Percentiles rank a stretch among this genome's conserved stretches.
These are phyloP conservation scores for Sphagnurus paluster DNA, from an alignment of 1,284 basidiomycete genomes.

Conservation along the genomic window DNA sequence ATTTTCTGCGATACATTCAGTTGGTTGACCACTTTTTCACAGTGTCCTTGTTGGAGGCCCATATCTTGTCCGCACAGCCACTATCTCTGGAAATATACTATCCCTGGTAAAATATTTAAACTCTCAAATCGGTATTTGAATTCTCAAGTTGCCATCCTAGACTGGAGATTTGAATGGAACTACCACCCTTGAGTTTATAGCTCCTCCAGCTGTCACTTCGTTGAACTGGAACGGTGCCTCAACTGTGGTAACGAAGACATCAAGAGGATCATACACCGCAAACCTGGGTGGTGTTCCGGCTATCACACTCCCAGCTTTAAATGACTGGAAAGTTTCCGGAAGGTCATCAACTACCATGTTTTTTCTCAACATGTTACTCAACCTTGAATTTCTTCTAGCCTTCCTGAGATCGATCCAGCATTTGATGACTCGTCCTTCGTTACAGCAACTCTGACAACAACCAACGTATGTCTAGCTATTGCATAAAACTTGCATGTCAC, in stretches of 20 bases:
- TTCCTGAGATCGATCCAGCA: conserved; percentile 45
- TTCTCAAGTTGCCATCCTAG: conserved; percentile 22
- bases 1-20: neutral
- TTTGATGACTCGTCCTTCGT: conserved; percentile 48
- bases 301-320: conserved; percentile 35
- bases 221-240: conserved; percentile 47
- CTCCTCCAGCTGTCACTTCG: conserved; percentile 34
- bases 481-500: too few species aligned
- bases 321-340: conserved; percentile 48
- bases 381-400: conserved; percentile 26
- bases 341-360: conserved; percentile 27
- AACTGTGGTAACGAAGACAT: conserved; percentile 23
- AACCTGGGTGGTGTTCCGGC: conserved; percentile 20
- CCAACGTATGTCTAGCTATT: conserved; percentile 45
- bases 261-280: conserved; percentile 33
- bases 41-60: conserved; percentile 54
- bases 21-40: neutral
- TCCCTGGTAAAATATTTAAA: conserved; percentile 29
- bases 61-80: conserved; percentile 48
- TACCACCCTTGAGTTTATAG: conserved; percentile 44
- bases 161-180: conserved; percentile 50
- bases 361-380: neutral
- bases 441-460: conserved; percentile 39
- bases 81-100: conserved; percentile 34
- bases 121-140: neutral